phyloP scores from a whole-genome alignment of 192 early-diverging fungal species.

The Backusella tarrabulga region DNA sequence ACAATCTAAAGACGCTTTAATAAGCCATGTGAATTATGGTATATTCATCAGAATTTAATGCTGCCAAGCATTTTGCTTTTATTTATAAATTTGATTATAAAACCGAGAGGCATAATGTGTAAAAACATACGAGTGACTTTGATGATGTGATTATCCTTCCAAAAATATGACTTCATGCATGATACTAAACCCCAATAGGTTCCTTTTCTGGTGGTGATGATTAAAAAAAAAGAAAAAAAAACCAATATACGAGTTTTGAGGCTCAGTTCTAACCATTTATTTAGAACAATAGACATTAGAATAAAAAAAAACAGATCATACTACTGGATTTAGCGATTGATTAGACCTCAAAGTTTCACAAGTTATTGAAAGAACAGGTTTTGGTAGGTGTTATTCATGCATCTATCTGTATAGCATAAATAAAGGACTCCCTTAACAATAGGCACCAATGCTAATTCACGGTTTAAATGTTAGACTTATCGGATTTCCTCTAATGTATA shows the following conservation, averaged over 20 bases:
- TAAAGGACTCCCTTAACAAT: not conserved
- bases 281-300: too few species aligned
- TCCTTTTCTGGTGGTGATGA: not conserved
- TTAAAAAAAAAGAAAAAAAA: not conserved
- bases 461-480: not conserved
- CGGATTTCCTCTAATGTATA: slow-evolving; percentile 2
- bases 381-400: too few species aligned
- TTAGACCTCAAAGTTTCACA: too few species aligned
- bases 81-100: not conserved
- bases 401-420: too few species aligned
- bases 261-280: too few species aligned
- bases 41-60: too few species aligned
- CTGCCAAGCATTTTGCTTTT: not conserved
- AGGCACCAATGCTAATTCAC: slow-evolving; percentile 4
- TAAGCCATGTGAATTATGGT: too few species aligned
- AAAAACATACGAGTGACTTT: not conserved
- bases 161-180: not conserved
- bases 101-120: not conserved
- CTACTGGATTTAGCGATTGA: too few species aligned
- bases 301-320: too few species aligned
- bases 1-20: too few species aligned
- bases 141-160: not conserved
- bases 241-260: too few species aligned
- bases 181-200: not conserved
- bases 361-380: too few species aligned